Evolutionary conservation across 352 stramenopile species (phyloP).

Genomic region (Phytophthora fragariaefolia): DNA sequence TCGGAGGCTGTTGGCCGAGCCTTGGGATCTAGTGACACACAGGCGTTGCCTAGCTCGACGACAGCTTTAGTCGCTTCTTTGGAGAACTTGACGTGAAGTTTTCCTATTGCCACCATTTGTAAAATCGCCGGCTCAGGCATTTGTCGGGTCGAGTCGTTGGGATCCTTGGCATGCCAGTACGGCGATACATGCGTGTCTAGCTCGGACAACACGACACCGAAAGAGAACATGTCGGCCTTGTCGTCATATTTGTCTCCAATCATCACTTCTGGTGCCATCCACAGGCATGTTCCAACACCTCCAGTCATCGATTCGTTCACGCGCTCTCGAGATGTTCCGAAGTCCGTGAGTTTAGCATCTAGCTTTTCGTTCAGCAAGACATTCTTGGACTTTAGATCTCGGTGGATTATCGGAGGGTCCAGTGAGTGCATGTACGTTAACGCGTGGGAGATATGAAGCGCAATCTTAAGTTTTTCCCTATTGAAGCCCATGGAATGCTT

Average conservation of each 20-base stretch:
- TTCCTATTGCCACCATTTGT: slow-evolving; percentile 53
- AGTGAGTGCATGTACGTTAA: slow-evolving; percentile 57
- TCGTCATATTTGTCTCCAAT: slow-evolving; percentile 46
- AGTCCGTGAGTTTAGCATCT: slow-evolving; percentile 56
- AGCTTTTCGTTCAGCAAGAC: slow-evolving; percentile 43
- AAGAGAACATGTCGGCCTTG: slow-evolving; percentile 55
- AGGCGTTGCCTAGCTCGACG: slow-evolving; percentile 42
- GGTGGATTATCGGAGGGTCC: slow-evolving; percentile 45
- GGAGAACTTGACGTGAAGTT: slow-evolving; percentile 52
- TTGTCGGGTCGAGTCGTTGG: slow-evolving; percentile 25
- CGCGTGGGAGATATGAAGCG: slow-evolving; percentile 41
- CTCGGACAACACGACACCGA: slow-evolving; percentile 47
- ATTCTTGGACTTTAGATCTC: slow-evolving; percentile 64
- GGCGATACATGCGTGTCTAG: slow-evolving; percentile 38
- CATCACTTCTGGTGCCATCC: slow-evolving; percentile 56
- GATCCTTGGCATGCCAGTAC: slow-evolving; percentile 40
- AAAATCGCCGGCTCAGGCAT: slow-evolving; percentile 50
- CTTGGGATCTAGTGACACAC: slow-evolving; percentile 43
- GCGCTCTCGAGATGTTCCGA: slow-evolving; percentile 42
- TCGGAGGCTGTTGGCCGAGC: slow-evolving; percentile 44
- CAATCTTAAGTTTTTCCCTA: slow-evolving; percentile 42
- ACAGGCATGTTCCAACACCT: slow-evolving; percentile 42
- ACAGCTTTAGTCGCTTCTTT: slow-evolving; percentile 16
- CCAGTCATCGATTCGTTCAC: slow-evolving; percentile 44
- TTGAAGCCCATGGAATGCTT: slow-evolving; percentile 37